phyloP scores from a whole-genome alignment of 129 eudicot species.

The Gnaphalium uliginosum region DNA sequence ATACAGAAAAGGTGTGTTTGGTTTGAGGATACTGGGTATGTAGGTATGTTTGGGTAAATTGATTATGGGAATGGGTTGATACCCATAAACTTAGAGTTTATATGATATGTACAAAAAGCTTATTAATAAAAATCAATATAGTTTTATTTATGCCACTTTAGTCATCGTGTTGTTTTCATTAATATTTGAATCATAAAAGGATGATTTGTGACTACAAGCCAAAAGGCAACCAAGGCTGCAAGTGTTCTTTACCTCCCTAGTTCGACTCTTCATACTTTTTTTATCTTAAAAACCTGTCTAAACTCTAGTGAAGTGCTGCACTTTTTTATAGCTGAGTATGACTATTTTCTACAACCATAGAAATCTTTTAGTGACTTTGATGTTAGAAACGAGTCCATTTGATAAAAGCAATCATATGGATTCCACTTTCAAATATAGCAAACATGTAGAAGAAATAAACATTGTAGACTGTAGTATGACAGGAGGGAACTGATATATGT shows the following conservation, averaged over 20 bases:
- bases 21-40: no score
- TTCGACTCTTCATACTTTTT: conserved; percentile 1
- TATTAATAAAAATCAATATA: no score
- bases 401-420: not conserved
- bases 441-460: not conserved
- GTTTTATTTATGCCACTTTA: not conserved
- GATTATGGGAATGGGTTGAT: no score
- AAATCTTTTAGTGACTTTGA: not conserved
- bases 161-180: not conserved
- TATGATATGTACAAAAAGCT: not conserved
- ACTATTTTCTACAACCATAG: not conserved
- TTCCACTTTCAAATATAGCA: not conserved
- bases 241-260: not conserved
- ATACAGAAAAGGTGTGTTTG: no score
- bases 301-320: not conserved
- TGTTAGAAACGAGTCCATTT: not conserved
- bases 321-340: not conserved
- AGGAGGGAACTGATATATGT: no score
- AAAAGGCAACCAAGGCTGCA: not conserved
- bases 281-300: not conserved
- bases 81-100: no score
- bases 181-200: not conserved
- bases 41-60: no score
- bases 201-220: not conserved
- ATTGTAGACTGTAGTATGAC: no score